Conservation (phyloP, 1,284 basidiomycete genomes). For the Ustilago shanxiensis region DNA sequence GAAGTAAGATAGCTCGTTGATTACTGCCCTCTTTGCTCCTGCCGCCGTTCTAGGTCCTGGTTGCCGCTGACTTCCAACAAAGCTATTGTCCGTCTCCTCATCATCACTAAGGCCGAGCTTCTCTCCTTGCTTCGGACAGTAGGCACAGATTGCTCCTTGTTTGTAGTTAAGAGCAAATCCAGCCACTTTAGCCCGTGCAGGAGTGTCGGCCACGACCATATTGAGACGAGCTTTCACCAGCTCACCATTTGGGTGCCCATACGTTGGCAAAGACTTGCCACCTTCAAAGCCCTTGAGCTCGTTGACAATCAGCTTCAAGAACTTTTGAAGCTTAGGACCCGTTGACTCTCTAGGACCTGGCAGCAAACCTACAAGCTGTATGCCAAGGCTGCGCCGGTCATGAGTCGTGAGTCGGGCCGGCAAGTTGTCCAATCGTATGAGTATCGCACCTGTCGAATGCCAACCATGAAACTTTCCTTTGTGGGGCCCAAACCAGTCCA, state of each 20-base stretch:
- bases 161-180: background rate
- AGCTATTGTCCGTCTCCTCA: too few species aligned
- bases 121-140: background rate
- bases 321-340: background rate
- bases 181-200: constrained; percentile 5
- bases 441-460: constrained; percentile 8
- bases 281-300: background rate
- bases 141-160: background rate
- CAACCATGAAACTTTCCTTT: background rate
- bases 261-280: background rate
- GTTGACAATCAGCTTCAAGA: background rate
- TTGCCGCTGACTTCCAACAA: too few species aligned
- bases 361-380: constrained; percentile 6
- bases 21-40: background rate
- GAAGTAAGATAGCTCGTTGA: constrained; percentile 14
- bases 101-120: too few species aligned
- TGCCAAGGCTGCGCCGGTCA: constrained; percentile 7
- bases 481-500: constrained; percentile 15
- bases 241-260: background rate
- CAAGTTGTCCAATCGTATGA: constrained; percentile 15
- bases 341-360: constrained; percentile 9
- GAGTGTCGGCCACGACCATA: constrained; percentile 8
- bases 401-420: background rate
- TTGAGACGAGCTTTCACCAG: constrained; percentile 1
- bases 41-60: background rate